Conservation (phyloP, 2,329 filamentous ascomycete species). For the Alternaria burnsii region DNA sequence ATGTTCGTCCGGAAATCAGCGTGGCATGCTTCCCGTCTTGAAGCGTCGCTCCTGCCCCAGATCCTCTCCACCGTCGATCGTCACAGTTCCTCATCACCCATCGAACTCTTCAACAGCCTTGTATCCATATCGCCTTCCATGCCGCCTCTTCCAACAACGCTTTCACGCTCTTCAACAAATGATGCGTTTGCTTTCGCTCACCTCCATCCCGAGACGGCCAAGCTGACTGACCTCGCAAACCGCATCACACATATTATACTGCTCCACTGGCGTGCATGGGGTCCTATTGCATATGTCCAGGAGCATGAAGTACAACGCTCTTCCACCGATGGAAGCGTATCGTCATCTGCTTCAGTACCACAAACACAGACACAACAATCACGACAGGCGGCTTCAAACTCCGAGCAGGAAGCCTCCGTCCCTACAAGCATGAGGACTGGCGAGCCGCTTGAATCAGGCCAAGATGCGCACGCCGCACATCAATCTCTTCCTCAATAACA, state of each 20-base stretch:
- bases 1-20: slow-evolving; percentile 45
- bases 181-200: slow-evolving; percentile 32
- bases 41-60: slow-evolving; percentile 35
- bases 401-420: not conserved
- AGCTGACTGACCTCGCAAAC: slow-evolving; percentile 73
- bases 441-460: not conserved
- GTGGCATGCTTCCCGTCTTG: slow-evolving; percentile 44
- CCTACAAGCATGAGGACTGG: not conserved
- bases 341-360: not conserved
- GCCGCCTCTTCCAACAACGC: slow-evolving; percentile 1
- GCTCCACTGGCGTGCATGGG: slow-evolving; percentile 91
- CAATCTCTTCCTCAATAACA: slow-evolving; percentile 6
- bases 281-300: slow-evolving; percentile 71
- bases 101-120: slow-evolving; percentile 56
- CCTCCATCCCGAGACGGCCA: slow-evolving; percentile 32
- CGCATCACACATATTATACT: slow-evolving; percentile 83
- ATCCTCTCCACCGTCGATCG: slow-evolving; percentile 39
- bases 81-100: slow-evolving; percentile 49
- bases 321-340: not conserved
- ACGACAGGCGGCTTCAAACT: not conserved
- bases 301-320: slow-evolving; percentile 20
- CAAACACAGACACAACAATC: not conserved
- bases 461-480: not conserved
- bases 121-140: slow-evolving; percentile 38
- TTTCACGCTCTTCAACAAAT: slow-evolving; percentile 31